Percentiles rank a stretch among this genome's conserved stretches.
Conservation (phyloP, 2,329 filamentous ascomycete species). For the Cladosporium sp. region DNA sequence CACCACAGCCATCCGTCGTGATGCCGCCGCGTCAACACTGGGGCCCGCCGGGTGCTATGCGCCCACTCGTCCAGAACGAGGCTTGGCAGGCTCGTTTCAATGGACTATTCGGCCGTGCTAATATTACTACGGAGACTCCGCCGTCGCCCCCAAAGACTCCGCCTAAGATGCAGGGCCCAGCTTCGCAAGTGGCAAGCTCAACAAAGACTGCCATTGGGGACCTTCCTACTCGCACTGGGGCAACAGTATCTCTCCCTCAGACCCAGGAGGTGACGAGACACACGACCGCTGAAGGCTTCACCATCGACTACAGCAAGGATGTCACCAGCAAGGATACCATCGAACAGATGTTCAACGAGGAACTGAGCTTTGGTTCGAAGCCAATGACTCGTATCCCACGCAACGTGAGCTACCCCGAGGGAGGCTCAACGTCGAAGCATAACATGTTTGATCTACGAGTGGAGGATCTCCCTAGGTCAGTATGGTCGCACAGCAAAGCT, state of each 20-base stretch:
- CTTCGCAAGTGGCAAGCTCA: slow-evolving; percentile 58
- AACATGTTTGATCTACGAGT: slow-evolving; percentile 26
- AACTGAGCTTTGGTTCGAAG: slow-evolving; percentile 49
- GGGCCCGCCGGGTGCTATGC: slow-evolving; percentile 34
- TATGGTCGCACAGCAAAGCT: slow-evolving; percentile 19
- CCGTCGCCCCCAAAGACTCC: slow-evolving; percentile 41
- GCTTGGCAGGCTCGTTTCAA: slow-evolving; percentile 86
- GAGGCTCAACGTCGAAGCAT: slow-evolving; percentile 15
- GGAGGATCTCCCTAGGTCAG: slow-evolving; percentile 21
- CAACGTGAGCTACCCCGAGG: slow-evolving; percentile 26
- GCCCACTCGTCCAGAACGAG: slow-evolving; percentile 48
- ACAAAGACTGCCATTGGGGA: slow-evolving; percentile 68
- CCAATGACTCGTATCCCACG: slow-evolving; percentile 38
- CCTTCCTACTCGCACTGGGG: slow-evolving; percentile 50
- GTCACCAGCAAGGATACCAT: slow-evolving; percentile 42
- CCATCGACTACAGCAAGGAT: slow-evolving; percentile 37
- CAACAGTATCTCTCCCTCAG: slow-evolving; percentile 70
- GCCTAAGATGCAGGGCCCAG: slow-evolving; percentile 48
- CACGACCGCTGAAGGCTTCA: slow-evolving; percentile 23
- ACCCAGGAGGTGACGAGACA: slow-evolving; percentile 12
- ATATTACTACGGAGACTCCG: slow-evolving; percentile 43
- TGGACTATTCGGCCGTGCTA: slow-evolving; percentile 66
- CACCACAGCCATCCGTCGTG: slow-evolving; percentile 37
- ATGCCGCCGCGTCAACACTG: slow-evolving; percentile 41
- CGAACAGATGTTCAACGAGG: slow-evolving; percentile 45